Percentiles rank a stretch among this genome's conserved stretches.
phyloP scores from a whole-genome alignment of 768 basidiomycete genomes.

The Boletus coccyginus region DNA sequence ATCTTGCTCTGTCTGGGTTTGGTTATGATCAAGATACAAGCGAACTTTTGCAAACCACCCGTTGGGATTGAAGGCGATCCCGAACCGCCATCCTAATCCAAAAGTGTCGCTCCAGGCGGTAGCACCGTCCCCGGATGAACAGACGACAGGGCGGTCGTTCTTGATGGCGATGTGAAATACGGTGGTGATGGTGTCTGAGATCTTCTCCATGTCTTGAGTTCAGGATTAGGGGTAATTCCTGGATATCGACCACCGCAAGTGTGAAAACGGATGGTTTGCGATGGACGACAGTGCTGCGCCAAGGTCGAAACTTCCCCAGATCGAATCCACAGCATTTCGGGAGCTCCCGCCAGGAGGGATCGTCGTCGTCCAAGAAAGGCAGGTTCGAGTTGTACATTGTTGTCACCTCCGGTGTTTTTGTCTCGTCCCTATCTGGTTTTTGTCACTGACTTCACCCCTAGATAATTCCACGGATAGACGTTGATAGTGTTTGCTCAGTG shows the following conservation, averaged over 20 bases:
- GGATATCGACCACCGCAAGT: neutral
- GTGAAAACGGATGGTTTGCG: neutral
- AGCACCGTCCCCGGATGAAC: neutral
- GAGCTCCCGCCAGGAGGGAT: neutral
- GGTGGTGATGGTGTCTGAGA: constrained; percentile 25
- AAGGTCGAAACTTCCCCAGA: neutral
- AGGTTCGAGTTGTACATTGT: neutral
- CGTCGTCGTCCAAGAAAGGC: constrained; percentile 7
- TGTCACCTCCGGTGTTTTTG: neutral
- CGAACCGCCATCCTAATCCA: constrained; percentile 29
- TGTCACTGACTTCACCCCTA: neutral
- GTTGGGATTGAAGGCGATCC: constrained; percentile 15
- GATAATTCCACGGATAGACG: neutral
- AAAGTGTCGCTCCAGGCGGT: constrained; percentile 26
- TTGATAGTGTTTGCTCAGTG: neutral
- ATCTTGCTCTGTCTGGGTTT: constrained; percentile 19
- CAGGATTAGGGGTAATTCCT: neutral
- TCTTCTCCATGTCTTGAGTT: constrained; percentile 17
- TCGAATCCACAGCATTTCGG: constrained; percentile 3
- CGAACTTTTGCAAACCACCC: constrained; percentile 26
- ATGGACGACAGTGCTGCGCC: neutral
- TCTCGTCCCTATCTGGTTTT: neutral
- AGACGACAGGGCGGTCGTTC: constrained; percentile 18
- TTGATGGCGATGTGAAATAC: constrained; percentile 24
- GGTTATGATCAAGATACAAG: constrained; percentile 29